Base-by-base conservation (phyloP, 345 rosid species). In the Toxicodendron radicans region DNA sequence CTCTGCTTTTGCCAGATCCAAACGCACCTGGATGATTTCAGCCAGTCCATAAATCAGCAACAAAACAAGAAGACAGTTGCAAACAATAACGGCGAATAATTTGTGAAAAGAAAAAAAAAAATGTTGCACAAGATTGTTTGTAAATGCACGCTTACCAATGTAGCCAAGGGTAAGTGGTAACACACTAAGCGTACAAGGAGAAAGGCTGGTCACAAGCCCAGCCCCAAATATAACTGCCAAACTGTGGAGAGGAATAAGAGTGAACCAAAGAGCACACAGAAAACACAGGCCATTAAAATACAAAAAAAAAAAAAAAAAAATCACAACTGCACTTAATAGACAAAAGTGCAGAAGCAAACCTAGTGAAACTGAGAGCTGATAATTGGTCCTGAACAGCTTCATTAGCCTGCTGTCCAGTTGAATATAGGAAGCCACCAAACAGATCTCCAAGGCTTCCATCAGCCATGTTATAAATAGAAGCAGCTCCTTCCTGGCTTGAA, bases 171-270 rank as follows among this genome's bases (percentile, higher is more conserved):
- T 93, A 84, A 95, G 66, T 33, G 99, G 98, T 75, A 95, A 78
- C 68, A 93, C 98, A 85, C 99, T 95, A n/a, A 90, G 81, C n/a
- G 97, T 95, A 74, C 99, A 95, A 41, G 97, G 99, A 72, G 98
- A 95, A 74, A 95, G 91, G 80, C 97, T 95, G 54, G 99, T 95
- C 73, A 93, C 99, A 60, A 95, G 95, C 66, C 97, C 98, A 56
- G 98, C 97, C 79, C 98, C 99, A 74, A 95, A 95, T 70, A 93
- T 95, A 54, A 95, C 97, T 63, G 98, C 97, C 90, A 93, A 90
- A 87, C 99, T 91, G 84, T 61, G 70, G 62, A 75, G 53, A 68
- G 45, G 59, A 68, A 38, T 70, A 68, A 74, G 32, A 73, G 71
- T 70, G 52, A 78, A 72, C 10, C 58, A 64, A 23, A 13, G 3